Evolutionary conservation across 2,329 filamentous ascomycete species (phyloP).

Genomic region (Penicillium sp.): DNA sequence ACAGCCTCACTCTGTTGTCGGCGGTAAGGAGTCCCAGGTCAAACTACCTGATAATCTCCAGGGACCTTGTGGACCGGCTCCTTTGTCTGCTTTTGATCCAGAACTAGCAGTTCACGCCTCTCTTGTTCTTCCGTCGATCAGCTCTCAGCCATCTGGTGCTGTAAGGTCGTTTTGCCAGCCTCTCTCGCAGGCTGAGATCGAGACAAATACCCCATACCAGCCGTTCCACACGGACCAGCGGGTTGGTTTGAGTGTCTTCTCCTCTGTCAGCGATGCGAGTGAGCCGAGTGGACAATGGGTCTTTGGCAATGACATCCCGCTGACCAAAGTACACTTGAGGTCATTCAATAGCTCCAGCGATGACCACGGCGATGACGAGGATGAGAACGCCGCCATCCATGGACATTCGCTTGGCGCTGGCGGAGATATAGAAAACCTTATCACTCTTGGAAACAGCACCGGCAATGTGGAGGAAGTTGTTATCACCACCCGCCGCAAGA

Average conservation of each 20-base stretch:
- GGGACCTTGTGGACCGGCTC: constrained; percentile 55
- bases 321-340: constrained; percentile 47
- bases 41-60: constrained; percentile 63
- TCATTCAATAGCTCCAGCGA: constrained; percentile 42
- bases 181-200: constrained; percentile 80
- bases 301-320: constrained; percentile 52
- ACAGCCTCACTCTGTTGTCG: constrained; percentile 52
- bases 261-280: constrained; percentile 35
- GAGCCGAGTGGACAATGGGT: constrained; percentile 48
- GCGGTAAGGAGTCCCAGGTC: constrained; percentile 63
- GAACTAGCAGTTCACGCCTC: constrained; percentile 34
- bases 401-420: constrained; percentile 31
- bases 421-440: constrained; percentile 48
- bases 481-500: constrained; percentile 72
- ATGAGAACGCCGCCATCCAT: constrained; percentile 23
- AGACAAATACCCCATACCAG: constrained; percentile 92
- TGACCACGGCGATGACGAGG: constrained; percentile 37
- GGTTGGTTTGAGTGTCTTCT: constrained; percentile 72
- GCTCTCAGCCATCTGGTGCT: constrained; percentile 44
- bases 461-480: constrained; percentile 72
- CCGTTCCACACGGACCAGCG: constrained; percentile 91
- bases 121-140: constrained; percentile 41
- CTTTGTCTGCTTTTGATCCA: constrained; percentile 56
- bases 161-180: constrained; percentile 48
- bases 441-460: constrained; percentile 52